Percentiles rank a stretch among this genome's conserved stretches.
Evolutionary conservation across 2,329 filamentous ascomycete species (phyloP).

Genomic region (Pseudogymnoascus sp.): DNA sequence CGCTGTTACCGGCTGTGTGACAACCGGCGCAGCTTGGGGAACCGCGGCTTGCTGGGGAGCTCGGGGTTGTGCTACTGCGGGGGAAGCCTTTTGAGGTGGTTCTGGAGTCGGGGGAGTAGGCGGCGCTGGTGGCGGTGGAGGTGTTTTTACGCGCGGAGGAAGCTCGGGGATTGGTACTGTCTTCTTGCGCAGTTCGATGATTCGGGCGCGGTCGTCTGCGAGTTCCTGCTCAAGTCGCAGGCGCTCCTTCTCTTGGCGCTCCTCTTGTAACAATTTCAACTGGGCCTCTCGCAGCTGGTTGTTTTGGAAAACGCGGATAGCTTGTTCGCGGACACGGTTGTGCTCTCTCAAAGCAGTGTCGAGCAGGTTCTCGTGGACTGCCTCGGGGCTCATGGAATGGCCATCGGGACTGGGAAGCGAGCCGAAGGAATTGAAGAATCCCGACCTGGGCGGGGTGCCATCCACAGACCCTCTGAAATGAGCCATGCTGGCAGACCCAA

Average conservation of each 20-base stretch:
- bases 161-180: conserved; percentile 28
- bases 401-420: background rate
- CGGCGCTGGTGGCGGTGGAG: background rate
- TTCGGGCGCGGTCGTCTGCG: conserved; percentile 12
- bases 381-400: background rate
- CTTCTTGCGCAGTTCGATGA: conserved; percentile 26
- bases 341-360: conserved; percentile 58
- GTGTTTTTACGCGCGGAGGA: conserved; percentile 3
- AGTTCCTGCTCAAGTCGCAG: conserved; percentile 9
- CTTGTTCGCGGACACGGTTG: conserved; percentile 49
- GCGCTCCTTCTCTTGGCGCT: conserved; percentile 9
- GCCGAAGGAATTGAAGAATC: conserved; percentile 6
- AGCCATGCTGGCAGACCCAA: background rate
- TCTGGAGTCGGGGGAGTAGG: conserved; percentile 4
- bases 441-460: background rate
- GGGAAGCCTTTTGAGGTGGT: conserved; percentile 1
- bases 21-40: background rate
- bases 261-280: conserved; percentile 9
- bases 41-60: conserved; percentile 11
- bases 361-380: conserved; percentile 44
- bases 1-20: background rate
- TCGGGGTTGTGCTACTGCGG: background rate
- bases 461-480: background rate
- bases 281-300: conserved; percentile 35
- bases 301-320: conserved; percentile 40